Conservation (phyloP, 2,329 filamentous ascomycete genomes). For the Scedosporium apiospermum region DNA sequence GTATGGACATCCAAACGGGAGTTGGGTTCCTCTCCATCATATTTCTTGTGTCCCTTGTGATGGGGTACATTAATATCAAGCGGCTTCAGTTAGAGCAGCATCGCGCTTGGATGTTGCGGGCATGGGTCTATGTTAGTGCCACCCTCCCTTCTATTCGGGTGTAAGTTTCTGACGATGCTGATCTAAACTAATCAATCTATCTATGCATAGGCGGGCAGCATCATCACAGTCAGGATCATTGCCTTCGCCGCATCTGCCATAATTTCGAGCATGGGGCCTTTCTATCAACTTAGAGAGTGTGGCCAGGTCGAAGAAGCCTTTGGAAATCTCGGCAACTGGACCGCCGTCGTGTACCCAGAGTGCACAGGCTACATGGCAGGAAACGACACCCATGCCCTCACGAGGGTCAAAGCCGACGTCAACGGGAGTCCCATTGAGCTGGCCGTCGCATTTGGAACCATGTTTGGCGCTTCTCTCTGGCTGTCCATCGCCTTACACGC, state of each 20-base stretch:
- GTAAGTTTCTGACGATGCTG: too few species aligned
- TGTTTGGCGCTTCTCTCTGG: constrained; percentile 45
- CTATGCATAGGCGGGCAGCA: constrained; percentile 29
- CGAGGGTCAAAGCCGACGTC: constrained; percentile 23
- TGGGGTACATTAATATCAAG: constrained; percentile 47
- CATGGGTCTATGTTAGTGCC: constrained; percentile 33
- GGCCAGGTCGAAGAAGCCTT: constrained; percentile 34
- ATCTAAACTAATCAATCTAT: not conserved
- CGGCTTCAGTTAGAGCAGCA: constrained; percentile 51
- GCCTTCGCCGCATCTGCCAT: constrained; percentile 30
- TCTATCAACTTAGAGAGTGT: constrained; percentile 28
- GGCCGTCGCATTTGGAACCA: constrained; percentile 32
- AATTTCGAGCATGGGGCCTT: constrained; percentile 19
- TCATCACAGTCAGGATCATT: constrained; percentile 43
- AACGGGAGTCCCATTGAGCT: constrained; percentile 17
- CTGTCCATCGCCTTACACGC: constrained; percentile 41
- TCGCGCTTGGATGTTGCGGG: constrained; percentile 52
- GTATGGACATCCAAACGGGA: constrained; percentile 32
- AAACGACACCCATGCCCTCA: not conserved
- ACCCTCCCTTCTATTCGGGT: not conserved
- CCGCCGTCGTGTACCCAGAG: constrained; percentile 29
- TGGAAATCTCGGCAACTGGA: constrained; percentile 16
- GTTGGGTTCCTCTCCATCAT: constrained; percentile 32
- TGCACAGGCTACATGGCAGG: constrained; percentile 29
- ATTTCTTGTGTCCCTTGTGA: constrained; percentile 27